Percentiles rank a stretch among this genome's conserved stretches.
These are phyloP conservation scores for Chenopodium berlandieri DNA, from an alignment of 148 eudicot species.

Conservation along the genomic window DNA sequence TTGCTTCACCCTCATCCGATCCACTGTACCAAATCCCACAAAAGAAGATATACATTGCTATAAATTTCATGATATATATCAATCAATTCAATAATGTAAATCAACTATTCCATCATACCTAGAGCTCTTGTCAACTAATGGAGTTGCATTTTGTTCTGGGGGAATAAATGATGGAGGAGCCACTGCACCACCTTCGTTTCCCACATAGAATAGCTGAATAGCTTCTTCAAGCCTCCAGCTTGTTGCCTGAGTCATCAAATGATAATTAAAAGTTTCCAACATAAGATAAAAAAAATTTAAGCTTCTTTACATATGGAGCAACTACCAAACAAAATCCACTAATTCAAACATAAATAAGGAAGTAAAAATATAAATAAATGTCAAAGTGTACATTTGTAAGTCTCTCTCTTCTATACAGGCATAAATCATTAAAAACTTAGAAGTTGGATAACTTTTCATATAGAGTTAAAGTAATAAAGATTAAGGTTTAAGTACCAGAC, in stretches of 20 bases:
- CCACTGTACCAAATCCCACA: slow-evolving; percentile 42
- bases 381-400: neutral
- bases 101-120: slow-evolving; percentile 39
- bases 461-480: neutral
- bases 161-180: slow-evolving; percentile 46
- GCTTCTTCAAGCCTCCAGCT: slow-evolving; percentile 98
- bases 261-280: neutral
- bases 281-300: neutral
- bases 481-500: neutral
- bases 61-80: neutral
- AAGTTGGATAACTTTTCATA: neutral
- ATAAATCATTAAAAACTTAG: neutral
- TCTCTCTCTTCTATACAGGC: neutral
- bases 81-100: neutral
- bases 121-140: slow-evolving; percentile 36
- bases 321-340: neutral
- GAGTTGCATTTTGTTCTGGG: slow-evolving; percentile 35
- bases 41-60: slow-evolving; percentile 13
- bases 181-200: slow-evolving; percentile 58
- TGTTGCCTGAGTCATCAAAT: slow-evolving; percentile 60
- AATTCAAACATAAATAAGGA: neutral
- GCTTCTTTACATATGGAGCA: neutral
- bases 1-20: slow-evolving; percentile 31
- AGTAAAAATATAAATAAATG: neutral
- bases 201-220: slow-evolving; percentile 86